A percentile compares a stretch with the other conserved stretches of the same genome.
Evolutionary conservation across 192 early-diverging fungal genomes (phyloP).

Genomic region (Funneliformis geosporum): DNA sequence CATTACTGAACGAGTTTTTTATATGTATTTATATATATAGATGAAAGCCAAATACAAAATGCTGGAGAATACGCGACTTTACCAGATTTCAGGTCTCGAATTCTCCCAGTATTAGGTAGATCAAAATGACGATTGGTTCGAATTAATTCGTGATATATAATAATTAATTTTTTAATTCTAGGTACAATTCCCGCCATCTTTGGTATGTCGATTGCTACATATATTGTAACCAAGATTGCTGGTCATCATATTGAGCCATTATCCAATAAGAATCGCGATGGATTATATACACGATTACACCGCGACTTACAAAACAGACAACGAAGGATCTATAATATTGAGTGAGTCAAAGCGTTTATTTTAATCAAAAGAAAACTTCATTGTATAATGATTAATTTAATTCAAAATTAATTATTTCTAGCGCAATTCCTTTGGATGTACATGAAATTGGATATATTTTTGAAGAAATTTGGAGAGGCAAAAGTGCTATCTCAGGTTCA

Average conservation of each 20-base stretch:
- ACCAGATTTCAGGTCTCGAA: slow-evolving; percentile 92
- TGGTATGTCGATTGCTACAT: slow-evolving; percentile 88
- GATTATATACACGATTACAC: slow-evolving; percentile 72
- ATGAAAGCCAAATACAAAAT: slow-evolving; percentile 77
- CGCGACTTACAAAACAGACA: slow-evolving; percentile 56
- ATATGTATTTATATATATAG: slow-evolving; percentile 32
- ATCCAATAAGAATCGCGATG: slow-evolving; percentile 72
- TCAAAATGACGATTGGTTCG: neutral
- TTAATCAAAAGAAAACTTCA: neutral
- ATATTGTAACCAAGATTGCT: slow-evolving; percentile 72
- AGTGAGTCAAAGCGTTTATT: neutral
- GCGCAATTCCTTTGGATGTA: slow-evolving; percentile 56
- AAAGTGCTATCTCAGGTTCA: slow-evolving; percentile 73
- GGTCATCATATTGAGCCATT: slow-evolving; percentile 70
- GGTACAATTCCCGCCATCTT: slow-evolving; percentile 95
- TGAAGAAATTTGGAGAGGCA: slow-evolving; percentile 88
- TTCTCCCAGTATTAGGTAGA: slow-evolving; percentile 68
- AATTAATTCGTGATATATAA: neutral
- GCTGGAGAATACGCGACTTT: slow-evolving; percentile 89
- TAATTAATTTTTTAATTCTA: slow-evolving; percentile 34
- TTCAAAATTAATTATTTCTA: neutral
- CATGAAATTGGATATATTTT: slow-evolving; percentile 84
- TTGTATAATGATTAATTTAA: neutral
- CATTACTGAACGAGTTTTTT: neutral
- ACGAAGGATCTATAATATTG: neutral